Evolutionary conservation across 2,329 filamentous ascomycete genomes (phyloP).

Genomic region (Paraphaeosphaeria minitans): DNA sequence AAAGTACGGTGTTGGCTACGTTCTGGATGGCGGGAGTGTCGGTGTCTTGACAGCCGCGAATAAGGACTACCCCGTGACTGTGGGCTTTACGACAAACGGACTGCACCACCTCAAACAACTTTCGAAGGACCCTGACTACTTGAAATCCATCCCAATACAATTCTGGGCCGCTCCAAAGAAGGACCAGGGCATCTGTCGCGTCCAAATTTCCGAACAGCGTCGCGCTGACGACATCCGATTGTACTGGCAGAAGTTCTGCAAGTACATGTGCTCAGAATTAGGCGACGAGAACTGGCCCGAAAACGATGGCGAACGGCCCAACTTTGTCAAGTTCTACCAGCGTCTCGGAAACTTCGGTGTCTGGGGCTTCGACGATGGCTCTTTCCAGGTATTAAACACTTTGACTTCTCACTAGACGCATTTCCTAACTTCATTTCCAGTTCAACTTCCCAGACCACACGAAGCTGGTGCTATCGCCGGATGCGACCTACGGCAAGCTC

Average conservation of each 20-base stretch:
- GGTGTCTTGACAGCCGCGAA: constrained; percentile 66
- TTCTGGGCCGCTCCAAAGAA: constrained; percentile 73
- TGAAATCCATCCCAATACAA: constrained; percentile 59
- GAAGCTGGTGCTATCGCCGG: constrained; percentile 77
- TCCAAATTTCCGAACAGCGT: constrained; percentile 66
- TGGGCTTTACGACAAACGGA: constrained; percentile 72
- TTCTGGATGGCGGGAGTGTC: constrained; percentile 79
- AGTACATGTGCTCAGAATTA: constrained; percentile 64
- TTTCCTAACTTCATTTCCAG: constrained; percentile 47
- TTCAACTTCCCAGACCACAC: constrained; percentile 91
- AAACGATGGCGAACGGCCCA: constrained; percentile 50
- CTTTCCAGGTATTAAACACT: constrained; percentile 65
- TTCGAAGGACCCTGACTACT: constrained; percentile 60
- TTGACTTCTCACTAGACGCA: background rate
- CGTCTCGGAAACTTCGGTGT: constrained; percentile 79
- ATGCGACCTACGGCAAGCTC: constrained; percentile 77
- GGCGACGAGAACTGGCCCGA: constrained; percentile 54
- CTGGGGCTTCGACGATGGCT: constrained; percentile 81
- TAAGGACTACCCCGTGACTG: constrained; percentile 64
- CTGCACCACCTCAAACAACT: constrained; percentile 73
- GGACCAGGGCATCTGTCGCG: constrained; percentile 65
- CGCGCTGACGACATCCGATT: constrained; percentile 61
- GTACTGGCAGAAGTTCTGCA: constrained; percentile 71
- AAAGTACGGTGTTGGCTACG: constrained; percentile 83
- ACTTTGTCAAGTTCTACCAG: constrained; percentile 79